phyloP scores from a whole-genome alignment of 805 yeast species.

The Zygosaccharomyces gambellarensis region DNA sequence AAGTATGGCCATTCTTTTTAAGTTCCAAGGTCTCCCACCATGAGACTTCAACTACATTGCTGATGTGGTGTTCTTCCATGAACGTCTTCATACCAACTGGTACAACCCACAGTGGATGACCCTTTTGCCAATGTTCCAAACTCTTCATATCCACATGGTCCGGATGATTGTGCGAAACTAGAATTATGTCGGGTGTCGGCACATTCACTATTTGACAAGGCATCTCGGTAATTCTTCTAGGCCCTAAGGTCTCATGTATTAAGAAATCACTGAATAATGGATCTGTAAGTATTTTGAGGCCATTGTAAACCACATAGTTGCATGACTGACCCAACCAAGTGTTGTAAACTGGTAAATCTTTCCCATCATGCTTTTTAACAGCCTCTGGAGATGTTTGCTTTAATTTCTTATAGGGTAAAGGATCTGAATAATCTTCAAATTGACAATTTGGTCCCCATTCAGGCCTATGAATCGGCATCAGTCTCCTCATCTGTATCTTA shows the following conservation, averaged over 20 bases:
- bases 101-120: slow-evolving; percentile 67
- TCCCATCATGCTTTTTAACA: slow-evolving; percentile 7
- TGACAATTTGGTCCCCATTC: slow-evolving; percentile 32
- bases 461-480: slow-evolving; percentile 60
- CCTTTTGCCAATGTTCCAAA: slow-evolving; percentile 37
- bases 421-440: slow-evolving; percentile 14
- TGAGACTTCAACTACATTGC: slow-evolving; percentile 67
- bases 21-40: slow-evolving; percentile 82
- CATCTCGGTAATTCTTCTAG: slow-evolving; percentile 73
- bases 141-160: slow-evolving; percentile 79
- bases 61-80: slow-evolving; percentile 54
- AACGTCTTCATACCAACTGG: slow-evolving; percentile 70
- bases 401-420: slow-evolving; percentile 9
- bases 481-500: slow-evolving; percentile 43
- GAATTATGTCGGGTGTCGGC: slow-evolving; percentile 62
- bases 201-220: slow-evolving; percentile 64
- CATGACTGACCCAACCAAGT: slow-evolving; percentile 97
- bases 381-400: slow-evolving; percentile 15
- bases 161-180: slow-evolving; percentile 93
- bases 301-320: slow-evolving; percentile 63
- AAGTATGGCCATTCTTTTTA: slow-evolving; percentile 41
- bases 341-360: slow-evolving; percentile 29
- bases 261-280: slow-evolving; percentile 71
- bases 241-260: slow-evolving; percentile 64
- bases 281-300: slow-evolving; percentile 76